Conservation (phyloP, 495 filamentous ascomycete genomes). For the Penicillium ucsense region DNA sequence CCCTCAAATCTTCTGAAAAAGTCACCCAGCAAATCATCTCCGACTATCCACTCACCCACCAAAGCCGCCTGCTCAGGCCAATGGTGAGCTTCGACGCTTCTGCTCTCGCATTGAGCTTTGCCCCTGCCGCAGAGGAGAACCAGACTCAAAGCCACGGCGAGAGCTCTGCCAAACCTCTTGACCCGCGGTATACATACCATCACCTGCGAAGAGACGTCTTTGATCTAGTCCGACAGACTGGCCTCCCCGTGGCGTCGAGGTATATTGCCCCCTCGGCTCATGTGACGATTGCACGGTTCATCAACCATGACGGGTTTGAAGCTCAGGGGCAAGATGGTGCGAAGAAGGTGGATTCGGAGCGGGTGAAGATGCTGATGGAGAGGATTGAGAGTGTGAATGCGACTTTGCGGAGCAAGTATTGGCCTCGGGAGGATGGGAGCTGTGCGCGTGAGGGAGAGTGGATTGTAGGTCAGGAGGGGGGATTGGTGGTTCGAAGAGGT, state of each 20-base stretch:
- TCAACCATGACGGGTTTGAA: constrained; percentile 43
- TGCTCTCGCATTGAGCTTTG: constrained; percentile 70
- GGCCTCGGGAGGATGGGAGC: constrained; percentile 40
- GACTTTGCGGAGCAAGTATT: constrained; percentile 54
- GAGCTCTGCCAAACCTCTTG: constrained; percentile 12
- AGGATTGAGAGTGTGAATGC: constrained; percentile 63
- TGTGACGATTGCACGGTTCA: constrained; percentile 70
- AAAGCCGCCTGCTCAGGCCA: constrained; percentile 64
- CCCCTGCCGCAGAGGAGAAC: constrained; percentile 48
- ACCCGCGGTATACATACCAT: constrained; percentile 68
- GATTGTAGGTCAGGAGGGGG: constrained; percentile 63
- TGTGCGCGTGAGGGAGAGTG: constrained; percentile 45
- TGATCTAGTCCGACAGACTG: constrained; percentile 39
- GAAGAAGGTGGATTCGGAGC: constrained; percentile 25
- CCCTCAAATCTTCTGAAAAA: constrained; percentile 34
- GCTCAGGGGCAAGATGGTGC: constrained; percentile 18
- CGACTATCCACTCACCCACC: constrained; percentile 46
- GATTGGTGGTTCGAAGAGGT: constrained; percentile 56
- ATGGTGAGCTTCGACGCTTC: constrained; percentile 68
- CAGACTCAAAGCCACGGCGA: constrained; percentile 20
- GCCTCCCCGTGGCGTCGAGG: constrained; percentile 53
- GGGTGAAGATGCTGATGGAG: constrained; percentile 48
- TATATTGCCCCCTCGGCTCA: constrained; percentile 79
- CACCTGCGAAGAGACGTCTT: constrained; percentile 72
- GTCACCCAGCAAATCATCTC: constrained; percentile 39